Evolutionary conservation across 208 protist genomes (phyloP), one percentile per base, ranked within the genome.

Genomic region (Trypanosoma scelopori): DNA sequence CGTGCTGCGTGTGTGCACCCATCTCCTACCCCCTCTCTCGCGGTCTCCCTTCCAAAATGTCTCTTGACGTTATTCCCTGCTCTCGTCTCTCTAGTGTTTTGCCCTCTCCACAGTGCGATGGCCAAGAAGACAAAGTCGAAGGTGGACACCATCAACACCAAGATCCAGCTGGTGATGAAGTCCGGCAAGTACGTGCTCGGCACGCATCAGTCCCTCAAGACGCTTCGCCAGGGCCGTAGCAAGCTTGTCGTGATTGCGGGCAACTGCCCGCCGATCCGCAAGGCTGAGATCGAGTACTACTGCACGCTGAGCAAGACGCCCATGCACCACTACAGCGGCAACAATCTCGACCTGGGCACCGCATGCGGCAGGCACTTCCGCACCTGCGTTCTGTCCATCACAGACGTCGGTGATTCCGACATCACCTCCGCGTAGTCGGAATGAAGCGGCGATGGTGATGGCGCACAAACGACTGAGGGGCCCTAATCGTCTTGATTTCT

Each of bases 251-350:
- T 99, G 65, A 97, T 99, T 70, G 71, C 97, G 30, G 98, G 80
- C 90, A 99, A 99, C 94, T 98, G 96, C 92, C 98, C 98, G 52
- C 87, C 98, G 35, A 86, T 99, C 43, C 92, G 97, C 76, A 98
- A 98, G 79, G 98, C 98, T 11, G 98, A 99, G 90, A 93, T 99
- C 60, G 99, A 99, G 92, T 99, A 99, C 92, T 99, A 99, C 90
- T 98, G 98, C 80, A 99, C 99, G 81, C 96, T 99, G 65, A 91
- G 91, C 84, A 99, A 99, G 87, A 99, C 98, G 52, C 80, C 79
- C 47, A 98, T 99, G 61, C 97, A 99, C 85, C 98, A 99, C 91
- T 99, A 99, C 94, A 79, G 86, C 47, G 99, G 98, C 52, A 98
- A 97, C 89, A 97, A 97, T 92, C 92, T 99, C 58, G 98, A 99